Conservation (phyloP, 306 rosid genomes). For the Pyrus communis region DNA sequence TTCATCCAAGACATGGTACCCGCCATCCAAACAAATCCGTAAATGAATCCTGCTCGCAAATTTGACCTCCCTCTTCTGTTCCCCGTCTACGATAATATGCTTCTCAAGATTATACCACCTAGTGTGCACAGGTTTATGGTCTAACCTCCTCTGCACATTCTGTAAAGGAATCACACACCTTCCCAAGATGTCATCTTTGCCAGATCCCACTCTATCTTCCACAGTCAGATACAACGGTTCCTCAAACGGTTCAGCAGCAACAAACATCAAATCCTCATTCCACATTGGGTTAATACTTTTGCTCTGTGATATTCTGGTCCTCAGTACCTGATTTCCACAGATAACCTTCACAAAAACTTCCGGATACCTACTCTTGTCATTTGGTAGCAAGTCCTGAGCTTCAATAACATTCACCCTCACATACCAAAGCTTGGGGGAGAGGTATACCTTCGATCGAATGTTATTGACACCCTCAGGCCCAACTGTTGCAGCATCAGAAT, state of each 20-base stretch:
- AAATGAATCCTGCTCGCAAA: conserved; percentile 81
- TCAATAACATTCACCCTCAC: conserved; percentile 82
- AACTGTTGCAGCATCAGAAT: conserved; percentile 80
- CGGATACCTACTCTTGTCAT: conserved; percentile 65
- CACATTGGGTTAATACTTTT: conserved; percentile 67
- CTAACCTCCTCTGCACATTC: conserved; percentile 66
- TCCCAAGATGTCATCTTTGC: conserved; percentile 75
- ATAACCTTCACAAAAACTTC: conserved; percentile 65
- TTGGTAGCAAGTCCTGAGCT: conserved; percentile 72
- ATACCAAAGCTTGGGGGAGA: conserved; percentile 91
- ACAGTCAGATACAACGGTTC: conserved; percentile 61
- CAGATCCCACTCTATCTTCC: conserved; percentile 65
- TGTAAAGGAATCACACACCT: conserved; percentile 73
- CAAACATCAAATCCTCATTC: conserved; percentile 87
- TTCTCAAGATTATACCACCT: conserved; percentile 84
- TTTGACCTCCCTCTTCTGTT: conserved; percentile 57
- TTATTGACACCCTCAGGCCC: conserved; percentile 57
- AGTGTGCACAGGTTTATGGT: conserved; percentile 76
- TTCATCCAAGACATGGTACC: conserved; percentile 90
- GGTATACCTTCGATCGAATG: conserved; percentile 75
- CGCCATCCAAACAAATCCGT: conserved; percentile 85
- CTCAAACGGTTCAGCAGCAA: conserved; percentile 81
- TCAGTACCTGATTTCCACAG: conserved; percentile 51
- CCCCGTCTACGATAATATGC: conserved; percentile 57
- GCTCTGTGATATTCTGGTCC: conserved; percentile 56